phyloP scores from a whole-genome alignment of 495 filamentous ascomycete species.

The Rhizodiscina lignyota region DNA sequence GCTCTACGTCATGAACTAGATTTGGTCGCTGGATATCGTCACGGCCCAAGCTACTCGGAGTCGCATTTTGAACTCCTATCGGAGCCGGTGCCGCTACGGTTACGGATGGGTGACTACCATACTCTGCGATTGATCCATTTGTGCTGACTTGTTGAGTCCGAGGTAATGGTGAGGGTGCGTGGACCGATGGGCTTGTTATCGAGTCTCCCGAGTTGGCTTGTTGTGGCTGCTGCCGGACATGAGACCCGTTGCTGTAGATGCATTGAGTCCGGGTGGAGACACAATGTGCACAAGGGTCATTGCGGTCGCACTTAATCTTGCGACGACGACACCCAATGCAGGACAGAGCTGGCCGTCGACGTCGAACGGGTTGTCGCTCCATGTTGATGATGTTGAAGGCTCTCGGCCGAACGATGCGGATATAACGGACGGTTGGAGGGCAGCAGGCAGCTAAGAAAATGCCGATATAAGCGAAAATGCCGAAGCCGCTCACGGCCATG shows the following conservation, averaged over 20 bases:
- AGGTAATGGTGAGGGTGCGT: neutral
- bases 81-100: too few relatives aligned
- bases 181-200: neutral
- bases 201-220: neutral
- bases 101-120: too few relatives aligned
- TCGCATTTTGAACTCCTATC: neutral
- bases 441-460: too few relatives aligned
- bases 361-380: conserved; percentile 1
- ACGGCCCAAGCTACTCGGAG: neutral
- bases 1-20: neutral
- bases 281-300: conserved; percentile 34
- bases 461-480: too few relatives aligned
- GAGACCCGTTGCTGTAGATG: neutral
- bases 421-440: too few relatives aligned
- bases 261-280: conserved; percentile 15
- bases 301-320: conserved; percentile 39
- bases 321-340: conserved; percentile 27
- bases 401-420: too few relatives aligned
- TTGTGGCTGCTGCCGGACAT: neutral
- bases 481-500: too few relatives aligned
- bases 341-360: conserved; percentile 2
- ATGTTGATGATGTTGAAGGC: neutral
- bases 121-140: too few relatives aligned
- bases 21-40: neutral
- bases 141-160: neutral